Percentiles rank a stretch among this genome's conserved stretches.
Conservation (phyloP, 768 basidiomycete genomes). For the Panus rudis region DNA sequence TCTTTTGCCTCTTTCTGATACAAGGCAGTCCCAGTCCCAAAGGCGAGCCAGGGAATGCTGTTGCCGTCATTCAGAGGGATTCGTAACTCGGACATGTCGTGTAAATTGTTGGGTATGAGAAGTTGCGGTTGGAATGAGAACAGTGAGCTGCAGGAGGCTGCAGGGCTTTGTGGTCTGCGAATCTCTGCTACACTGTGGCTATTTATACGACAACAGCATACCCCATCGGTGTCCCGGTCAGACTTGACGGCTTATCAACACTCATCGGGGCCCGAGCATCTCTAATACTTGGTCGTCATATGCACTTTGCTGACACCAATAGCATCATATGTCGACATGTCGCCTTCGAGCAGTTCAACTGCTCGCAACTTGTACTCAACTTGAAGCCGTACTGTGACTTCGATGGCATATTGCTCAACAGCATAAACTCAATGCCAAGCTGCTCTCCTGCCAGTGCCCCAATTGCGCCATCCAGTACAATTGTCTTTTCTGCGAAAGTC, state of each 20-base stretch:
- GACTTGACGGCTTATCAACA: background rate
- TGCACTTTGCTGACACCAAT: too few species aligned
- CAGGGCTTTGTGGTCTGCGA: background rate
- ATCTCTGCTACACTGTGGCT: background rate
- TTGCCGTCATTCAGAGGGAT: constrained; percentile 31
- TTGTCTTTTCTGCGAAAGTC: too few species aligned
- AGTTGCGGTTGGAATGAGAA: background rate
- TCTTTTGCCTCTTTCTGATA: constrained; percentile 23
- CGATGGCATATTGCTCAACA: too few species aligned
- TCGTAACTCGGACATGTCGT: constrained; percentile 18
- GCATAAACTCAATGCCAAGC: too few species aligned
- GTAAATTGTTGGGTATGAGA: background rate
- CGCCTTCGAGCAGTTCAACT: too few species aligned
- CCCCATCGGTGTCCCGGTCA: background rate
- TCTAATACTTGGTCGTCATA: too few species aligned
- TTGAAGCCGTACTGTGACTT: too few species aligned
- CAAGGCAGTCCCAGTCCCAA: constrained; percentile 32
- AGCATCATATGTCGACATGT: too few species aligned
- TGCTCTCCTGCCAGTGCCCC: too few species aligned
- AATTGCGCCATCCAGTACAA: too few species aligned
- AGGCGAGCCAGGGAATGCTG: constrained; percentile 30
- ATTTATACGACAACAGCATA: background rate
- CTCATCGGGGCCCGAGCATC: too few species aligned
- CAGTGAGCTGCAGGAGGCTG: too few species aligned
- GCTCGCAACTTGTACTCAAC: background rate